phyloP scores from a whole-genome alignment of 2,329 filamentous ascomycete genomes.

The Pseudogymnoascus sp. region DNA sequence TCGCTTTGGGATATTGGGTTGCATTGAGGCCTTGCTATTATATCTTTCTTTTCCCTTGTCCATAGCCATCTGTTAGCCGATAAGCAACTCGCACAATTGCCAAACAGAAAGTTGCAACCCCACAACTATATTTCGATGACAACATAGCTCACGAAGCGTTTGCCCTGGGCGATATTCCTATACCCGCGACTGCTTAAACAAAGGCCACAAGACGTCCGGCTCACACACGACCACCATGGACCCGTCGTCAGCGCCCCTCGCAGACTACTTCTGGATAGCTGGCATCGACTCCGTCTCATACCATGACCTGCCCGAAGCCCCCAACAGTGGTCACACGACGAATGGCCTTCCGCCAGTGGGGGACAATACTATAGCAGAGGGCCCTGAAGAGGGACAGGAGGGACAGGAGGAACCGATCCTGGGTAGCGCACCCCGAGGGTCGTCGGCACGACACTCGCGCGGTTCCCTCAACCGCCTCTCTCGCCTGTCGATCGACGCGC shows the following conservation, averaged over 20 bases:
- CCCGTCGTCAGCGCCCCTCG: constrained; percentile 53
- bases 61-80: constrained; percentile 2
- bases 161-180: not conserved
- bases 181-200: not conserved
- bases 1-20: constrained; percentile 3
- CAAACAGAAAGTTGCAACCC: constrained; percentile 6
- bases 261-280: constrained; percentile 71
- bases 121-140: constrained; percentile 8
- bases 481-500: constrained; percentile 42
- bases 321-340: constrained; percentile 24
- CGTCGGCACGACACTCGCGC: constrained; percentile 48
- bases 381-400: constrained; percentile 47
- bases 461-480: constrained; percentile 52
- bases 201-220: not conserved
- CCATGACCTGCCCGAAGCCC: constrained; percentile 37
- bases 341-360: constrained; percentile 29
- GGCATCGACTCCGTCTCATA: constrained; percentile 62
- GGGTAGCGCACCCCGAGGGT: constrained; percentile 16
- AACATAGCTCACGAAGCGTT: constrained; percentile 8
- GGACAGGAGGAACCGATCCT: constrained; percentile 23
- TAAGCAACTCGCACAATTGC: constrained; percentile 6
- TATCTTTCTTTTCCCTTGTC: not conserved
- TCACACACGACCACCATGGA: constrained; percentile 23
- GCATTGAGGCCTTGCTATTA: not conserved
- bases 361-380: constrained; percentile 52